phyloP scores from a whole-genome alignment of 2,329 filamentous ascomycete genomes.

The Tolypocladium ophioglossoides region DNA sequence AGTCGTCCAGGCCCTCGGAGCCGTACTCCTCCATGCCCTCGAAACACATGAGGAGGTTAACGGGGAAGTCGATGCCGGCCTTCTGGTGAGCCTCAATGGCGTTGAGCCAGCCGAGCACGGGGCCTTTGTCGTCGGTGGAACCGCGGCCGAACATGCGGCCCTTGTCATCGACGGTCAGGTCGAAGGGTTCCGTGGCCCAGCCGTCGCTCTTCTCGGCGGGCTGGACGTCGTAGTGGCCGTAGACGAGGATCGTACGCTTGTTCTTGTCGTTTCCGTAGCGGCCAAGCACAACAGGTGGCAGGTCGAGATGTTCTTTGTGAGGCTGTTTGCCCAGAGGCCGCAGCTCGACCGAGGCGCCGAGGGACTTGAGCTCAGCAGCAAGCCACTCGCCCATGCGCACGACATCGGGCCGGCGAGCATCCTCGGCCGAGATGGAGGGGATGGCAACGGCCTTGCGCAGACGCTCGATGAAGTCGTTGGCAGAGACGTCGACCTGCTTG shows the following conservation, averaged over 20 bases:
- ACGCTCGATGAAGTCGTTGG: constrained; percentile 77
- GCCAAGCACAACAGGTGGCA: constrained; percentile 85
- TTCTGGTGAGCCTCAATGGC: constrained; percentile 97
- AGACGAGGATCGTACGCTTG: constrained; percentile 92
- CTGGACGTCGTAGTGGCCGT: constrained; percentile 98
- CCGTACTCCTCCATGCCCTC: constrained; percentile 99
- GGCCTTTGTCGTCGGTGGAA: constrained; percentile 95
- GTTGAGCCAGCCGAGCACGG: constrained; percentile 94
- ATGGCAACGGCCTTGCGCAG: constrained; percentile 90
- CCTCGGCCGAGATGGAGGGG: constrained; percentile 88
- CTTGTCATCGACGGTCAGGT: constrained; percentile 76
- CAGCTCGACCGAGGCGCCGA: constrained; percentile 82
- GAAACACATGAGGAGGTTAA: constrained; percentile 98
- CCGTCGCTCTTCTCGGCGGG: constrained; percentile 88
- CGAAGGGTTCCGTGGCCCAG: constrained; percentile 92
- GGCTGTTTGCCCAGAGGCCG: constrained; percentile 85
- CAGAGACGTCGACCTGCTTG: constrained; percentile 75
- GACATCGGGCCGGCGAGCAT: constrained; percentile 80
- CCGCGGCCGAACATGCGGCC: constrained; percentile 94
- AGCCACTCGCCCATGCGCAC: constrained; percentile 95
- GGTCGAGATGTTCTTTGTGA: constrained; percentile 77
- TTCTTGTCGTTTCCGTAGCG: constrained; percentile 86
- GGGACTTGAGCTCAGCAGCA: constrained; percentile 65
- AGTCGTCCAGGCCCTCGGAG: constrained; percentile 89
- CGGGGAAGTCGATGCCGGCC: constrained; percentile 86